A percentile compares a stretch with the other conserved stretches of the same genome.
Conservation (phyloP, 2,329 filamentous ascomycete species). For the Neonectria sp. region DNA sequence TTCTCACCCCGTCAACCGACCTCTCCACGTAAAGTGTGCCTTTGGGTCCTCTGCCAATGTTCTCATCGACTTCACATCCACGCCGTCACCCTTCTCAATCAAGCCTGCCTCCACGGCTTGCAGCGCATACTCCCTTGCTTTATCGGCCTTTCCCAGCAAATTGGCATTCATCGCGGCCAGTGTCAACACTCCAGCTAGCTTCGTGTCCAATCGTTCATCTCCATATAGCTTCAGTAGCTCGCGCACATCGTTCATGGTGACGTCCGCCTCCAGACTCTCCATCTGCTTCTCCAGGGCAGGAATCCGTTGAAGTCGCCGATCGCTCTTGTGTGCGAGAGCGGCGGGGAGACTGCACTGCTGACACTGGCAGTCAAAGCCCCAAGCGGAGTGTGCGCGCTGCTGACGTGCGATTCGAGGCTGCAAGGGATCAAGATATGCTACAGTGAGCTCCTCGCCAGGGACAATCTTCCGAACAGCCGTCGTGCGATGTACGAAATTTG, state of each 20-base stretch:
- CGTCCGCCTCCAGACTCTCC: neutral
- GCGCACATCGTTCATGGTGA: conserved; percentile 7
- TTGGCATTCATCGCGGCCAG: conserved; percentile 13
- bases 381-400: neutral
- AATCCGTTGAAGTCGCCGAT: conserved; percentile 5
- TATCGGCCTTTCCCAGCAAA: conserved; percentile 4
- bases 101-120: conserved; percentile 9
- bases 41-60: conserved; percentile 7
- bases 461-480: conserved; percentile 4
- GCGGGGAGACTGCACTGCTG: neutral
- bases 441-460: conserved; percentile 21
- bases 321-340: neutral
- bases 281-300: neutral
- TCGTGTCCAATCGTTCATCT: conserved; percentile 10
- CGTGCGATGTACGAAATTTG: conserved; percentile 4
- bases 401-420: neutral
- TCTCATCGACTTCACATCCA: conserved; percentile 12
- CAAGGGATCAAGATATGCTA: conserved; percentile 17
- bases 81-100: neutral
- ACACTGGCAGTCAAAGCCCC: conserved; percentile 21
- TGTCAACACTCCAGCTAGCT: conserved; percentile 4
- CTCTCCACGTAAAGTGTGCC: conserved; percentile 10
- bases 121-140: conserved; percentile 12
- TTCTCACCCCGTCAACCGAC: neutral
- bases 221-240: conserved; percentile 2